These are phyloP conservation scores for Fusarium sp. DNA, from an alignment of 2,329 filamentous ascomycete genomes.

Conservation along the genomic window DNA sequence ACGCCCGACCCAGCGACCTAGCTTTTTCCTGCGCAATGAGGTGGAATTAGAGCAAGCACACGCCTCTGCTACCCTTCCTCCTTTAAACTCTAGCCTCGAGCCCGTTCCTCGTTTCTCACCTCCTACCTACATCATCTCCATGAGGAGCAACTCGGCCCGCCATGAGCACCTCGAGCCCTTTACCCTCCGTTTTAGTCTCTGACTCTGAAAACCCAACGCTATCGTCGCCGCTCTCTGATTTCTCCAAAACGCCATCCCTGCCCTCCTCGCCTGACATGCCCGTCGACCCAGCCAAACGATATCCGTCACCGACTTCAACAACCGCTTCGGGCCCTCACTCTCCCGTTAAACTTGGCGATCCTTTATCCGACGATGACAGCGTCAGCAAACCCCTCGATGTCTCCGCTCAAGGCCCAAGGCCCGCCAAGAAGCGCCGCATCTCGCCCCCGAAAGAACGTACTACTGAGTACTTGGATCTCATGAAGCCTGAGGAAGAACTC, in stretches of 20 bases:
- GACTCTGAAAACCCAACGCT: conserved; percentile 52
- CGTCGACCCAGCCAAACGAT: conserved; percentile 54
- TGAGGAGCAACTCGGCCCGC: conserved; percentile 18
- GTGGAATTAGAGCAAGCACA: conserved; percentile 30
- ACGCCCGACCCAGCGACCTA: conserved; percentile 8
- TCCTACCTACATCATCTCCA: conserved; percentile 4
- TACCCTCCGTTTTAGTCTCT: conserved; percentile 39
- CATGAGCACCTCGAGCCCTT: conserved; percentile 45
- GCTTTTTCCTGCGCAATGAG: conserved; percentile 28
- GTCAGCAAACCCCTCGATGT: conserved; percentile 40
- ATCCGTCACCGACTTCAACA: conserved; percentile 62
- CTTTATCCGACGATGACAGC: conserved; percentile 49
- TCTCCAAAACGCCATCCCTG: conserved; percentile 63
- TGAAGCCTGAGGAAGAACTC: conserved; percentile 59
- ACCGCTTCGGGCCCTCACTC: conserved; percentile 61
- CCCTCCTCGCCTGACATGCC: conserved; percentile 56
- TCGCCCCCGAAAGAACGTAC: conserved; percentile 70
- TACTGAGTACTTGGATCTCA: conserved; percentile 83
- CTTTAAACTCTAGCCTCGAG: conserved; percentile 18
- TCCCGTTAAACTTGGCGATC: conserved; percentile 57
- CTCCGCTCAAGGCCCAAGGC: conserved; percentile 66
- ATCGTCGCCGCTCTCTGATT: conserved; percentile 64
- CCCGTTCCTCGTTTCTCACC: conserved; percentile 22
- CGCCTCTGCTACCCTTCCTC: conserved; percentile 9
- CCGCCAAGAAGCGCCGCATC: conserved; percentile 79